phyloP scores from a whole-genome alignment of 768 basidiomycete genomes.

The Coprinopsis sp. region DNA sequence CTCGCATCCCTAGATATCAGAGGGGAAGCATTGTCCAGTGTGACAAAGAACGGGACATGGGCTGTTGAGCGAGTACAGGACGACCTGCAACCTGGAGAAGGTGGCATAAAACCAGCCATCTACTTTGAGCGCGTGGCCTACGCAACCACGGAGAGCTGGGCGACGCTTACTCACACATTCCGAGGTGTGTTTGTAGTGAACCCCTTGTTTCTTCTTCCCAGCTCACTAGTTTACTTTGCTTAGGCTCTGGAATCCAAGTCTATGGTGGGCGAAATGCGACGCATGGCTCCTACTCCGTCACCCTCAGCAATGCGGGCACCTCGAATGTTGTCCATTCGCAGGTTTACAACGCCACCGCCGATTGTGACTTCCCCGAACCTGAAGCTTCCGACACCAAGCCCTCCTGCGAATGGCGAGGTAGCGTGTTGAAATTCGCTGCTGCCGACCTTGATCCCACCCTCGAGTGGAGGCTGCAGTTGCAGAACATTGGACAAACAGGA shows the following conservation, averaged over 20 bases:
- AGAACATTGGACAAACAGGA: no score
- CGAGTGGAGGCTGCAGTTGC: not conserved
- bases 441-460: not conserved
- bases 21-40: not conserved
- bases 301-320: not conserved
- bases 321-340: not conserved
- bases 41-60: not conserved
- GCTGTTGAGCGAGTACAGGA: not conserved
- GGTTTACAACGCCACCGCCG: not conserved
- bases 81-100: not conserved
- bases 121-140: not conserved
- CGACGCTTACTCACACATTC: not conserved
- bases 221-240: not conserved
- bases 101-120: not conserved
- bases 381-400: not conserved
- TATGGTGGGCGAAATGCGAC: conserved; percentile 1
- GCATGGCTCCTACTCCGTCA: not conserved
- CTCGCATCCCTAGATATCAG: not conserved
- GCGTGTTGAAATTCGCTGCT: not conserved
- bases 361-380: not conserved
- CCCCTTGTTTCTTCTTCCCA: not conserved
- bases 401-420: conserved; percentile 1
- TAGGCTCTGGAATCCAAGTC: conserved; percentile 1
- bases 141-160: not conserved
- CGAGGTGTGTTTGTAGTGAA: not conserved